Evolutionary conservation across 305 asterid genomes (phyloP).

Genomic region (Fraxinus dipetala): DNA sequence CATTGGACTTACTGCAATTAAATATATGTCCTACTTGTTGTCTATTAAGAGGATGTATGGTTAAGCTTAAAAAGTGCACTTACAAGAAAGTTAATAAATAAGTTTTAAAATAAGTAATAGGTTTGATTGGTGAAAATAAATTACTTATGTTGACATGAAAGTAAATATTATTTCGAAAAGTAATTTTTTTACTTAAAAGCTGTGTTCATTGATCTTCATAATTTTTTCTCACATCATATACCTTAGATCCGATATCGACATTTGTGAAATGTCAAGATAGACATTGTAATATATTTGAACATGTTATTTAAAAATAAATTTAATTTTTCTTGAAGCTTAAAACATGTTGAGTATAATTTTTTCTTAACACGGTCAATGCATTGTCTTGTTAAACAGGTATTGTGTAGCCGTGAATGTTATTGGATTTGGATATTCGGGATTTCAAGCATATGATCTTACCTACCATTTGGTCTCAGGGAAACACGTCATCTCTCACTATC

Average conservation of each 20-base stretch:
- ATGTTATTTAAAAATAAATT: not conserved
- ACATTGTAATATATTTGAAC: not conserved
- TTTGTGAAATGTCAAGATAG: not conserved
- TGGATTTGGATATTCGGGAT: conserved; percentile 70
- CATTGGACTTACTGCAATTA: not conserved
- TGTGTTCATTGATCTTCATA: not conserved
- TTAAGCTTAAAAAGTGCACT: not conserved
- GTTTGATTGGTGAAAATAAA: not conserved
- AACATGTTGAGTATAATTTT: not conserved
- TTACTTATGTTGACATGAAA: not conserved
- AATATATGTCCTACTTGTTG: not conserved
- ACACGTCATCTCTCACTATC: conserved; percentile 41
- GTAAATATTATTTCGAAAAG: not conserved
- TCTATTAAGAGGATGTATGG: not conserved
- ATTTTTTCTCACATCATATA: not conserved
- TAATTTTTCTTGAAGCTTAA: not conserved
- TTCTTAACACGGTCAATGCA: not conserved
- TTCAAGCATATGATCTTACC: conserved; percentile 62
- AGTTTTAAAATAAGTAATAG: not conserved
- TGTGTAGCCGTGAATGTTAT: conserved; percentile 67
- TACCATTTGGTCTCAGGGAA: conserved; percentile 55
- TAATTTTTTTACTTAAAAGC: not conserved
- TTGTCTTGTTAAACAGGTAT: conserved; percentile 38
- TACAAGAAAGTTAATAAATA: not conserved
- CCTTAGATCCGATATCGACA: not conserved